A percentile compares a stretch with the other conserved stretches of the same genome.
Evolutionary conservation across 257 asterid genomes (phyloP).

Genomic region (Sherardia arvensis): DNA sequence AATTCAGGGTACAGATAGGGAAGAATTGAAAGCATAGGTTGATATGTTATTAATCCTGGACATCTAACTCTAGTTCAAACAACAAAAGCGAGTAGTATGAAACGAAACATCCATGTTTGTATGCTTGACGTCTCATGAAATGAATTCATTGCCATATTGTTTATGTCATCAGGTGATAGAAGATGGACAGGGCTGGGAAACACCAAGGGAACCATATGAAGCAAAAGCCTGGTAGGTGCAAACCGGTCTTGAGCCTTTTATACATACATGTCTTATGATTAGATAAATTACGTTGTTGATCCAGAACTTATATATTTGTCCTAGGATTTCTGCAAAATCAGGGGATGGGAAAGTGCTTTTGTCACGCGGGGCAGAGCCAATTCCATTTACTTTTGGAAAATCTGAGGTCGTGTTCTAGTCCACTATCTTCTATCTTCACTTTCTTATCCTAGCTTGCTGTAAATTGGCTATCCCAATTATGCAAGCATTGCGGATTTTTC

Average conservation of each 20-base stretch:
- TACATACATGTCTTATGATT: neutral
- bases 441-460: conserved; percentile 6
- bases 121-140: neutral
- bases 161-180: conserved; percentile 49
- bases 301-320: neutral
- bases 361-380: conserved; percentile 59
- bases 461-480: neutral
- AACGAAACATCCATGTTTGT: neutral
- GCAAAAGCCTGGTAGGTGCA: conserved; percentile 68
- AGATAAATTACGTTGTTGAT: neutral
- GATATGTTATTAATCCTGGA: neutral
- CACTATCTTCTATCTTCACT: neutral
- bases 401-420: conserved; percentile 48
- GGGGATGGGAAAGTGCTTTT: conserved; percentile 61
- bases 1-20: neutral
- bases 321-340: conserved; percentile 77
- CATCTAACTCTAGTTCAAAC: neutral
- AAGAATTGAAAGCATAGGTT: neutral
- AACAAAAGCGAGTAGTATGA: neutral
- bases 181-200: conserved; percentile 97
- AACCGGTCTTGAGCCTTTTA: conserved; percentile 9
- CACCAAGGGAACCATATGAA: conserved; percentile 94
- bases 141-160: conserved; percentile 1
- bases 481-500: neutral
- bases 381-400: conserved; percentile 79